Evolutionary conservation across 2,329 filamentous ascomycete genomes (phyloP).

Genomic region (Pseudogymnoascus verrucosus): DNA sequence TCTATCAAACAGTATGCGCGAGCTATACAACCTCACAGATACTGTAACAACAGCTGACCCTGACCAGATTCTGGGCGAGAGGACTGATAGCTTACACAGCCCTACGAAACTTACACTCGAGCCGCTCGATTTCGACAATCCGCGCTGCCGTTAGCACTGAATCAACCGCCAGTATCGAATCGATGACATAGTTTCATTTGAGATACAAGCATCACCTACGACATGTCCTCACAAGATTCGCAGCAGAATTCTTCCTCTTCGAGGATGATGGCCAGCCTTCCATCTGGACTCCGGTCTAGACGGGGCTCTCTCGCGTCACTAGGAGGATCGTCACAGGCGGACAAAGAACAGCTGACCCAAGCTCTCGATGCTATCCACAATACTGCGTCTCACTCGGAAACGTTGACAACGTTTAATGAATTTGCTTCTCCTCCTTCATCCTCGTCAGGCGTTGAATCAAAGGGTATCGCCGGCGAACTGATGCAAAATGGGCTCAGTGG

Average conservation of each 20-base stretch:
- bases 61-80: neutral
- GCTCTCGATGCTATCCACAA: slow-evolving; percentile 82
- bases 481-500: slow-evolving; percentile 83
- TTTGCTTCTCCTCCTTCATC: slow-evolving; percentile 64
- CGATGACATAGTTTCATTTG: neutral
- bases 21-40: neutral
- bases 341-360: slow-evolving; percentile 68
- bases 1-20: neutral
- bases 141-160: neutral
- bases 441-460: slow-evolving; percentile 53
- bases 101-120: neutral
- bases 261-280: slow-evolving; percentile 15
- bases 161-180: neutral
- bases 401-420: slow-evolving; percentile 89
- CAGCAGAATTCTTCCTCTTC: slow-evolving; percentile 17
- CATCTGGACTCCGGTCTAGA: slow-evolving; percentile 24
- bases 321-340: slow-evolving; percentile 42
- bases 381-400: slow-evolving; percentile 75
- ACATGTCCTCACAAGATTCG: slow-evolving; percentile 26
- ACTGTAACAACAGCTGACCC: neutral
- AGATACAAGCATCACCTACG: neutral
- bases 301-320: slow-evolving; percentile 43
- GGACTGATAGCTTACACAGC: neutral
- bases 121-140: neutral
- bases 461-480: slow-evolving; percentile 61